phyloP scores from a whole-genome alignment of 2,329 filamentous ascomycete species.

The Colletotrichum lupini region DNA sequence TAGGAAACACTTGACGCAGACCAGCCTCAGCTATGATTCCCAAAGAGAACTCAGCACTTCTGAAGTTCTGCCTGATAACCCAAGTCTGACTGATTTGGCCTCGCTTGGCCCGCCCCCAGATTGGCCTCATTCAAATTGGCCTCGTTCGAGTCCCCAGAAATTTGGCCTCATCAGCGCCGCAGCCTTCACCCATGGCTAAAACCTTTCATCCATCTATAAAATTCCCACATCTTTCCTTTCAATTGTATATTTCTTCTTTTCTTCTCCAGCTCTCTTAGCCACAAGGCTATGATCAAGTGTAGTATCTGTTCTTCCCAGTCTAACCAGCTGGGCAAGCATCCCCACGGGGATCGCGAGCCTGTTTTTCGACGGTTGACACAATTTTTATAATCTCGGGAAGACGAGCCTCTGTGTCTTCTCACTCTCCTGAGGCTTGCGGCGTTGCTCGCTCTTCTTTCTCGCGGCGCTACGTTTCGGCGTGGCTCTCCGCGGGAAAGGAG shows the following conservation, averaged over 20 bases:
- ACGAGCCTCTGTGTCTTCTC: not conserved
- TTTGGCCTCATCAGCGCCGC: not conserved
- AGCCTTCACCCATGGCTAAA: not conserved
- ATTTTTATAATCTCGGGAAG: not conserved
- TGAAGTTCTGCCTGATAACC: not conserved
- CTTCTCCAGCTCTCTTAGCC: conserved; percentile 39
- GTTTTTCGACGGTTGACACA: not conserved
- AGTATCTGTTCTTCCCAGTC: conserved; percentile 22
- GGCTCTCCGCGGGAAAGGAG: not conserved
- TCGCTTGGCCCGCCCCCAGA: not conserved
- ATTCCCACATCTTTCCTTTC: not conserved
- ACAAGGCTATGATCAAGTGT: conserved; percentile 35
- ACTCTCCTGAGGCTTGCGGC: not conserved
- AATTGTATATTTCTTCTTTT: conserved; percentile 20
- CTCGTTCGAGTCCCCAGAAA: not conserved
- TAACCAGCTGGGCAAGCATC: conserved; percentile 2
- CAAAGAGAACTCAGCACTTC: not conserved
- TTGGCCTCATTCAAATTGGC: not conserved
- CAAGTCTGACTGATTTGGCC: not conserved
- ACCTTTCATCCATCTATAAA: not conserved
- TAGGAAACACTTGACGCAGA: not conserved
- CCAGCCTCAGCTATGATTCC: not conserved
- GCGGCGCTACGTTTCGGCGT: no score
- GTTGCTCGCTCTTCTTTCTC: not conserved
- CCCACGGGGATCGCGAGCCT: not conserved